Base-by-base conservation (phyloP, 768 basidiomycete genomes). In the Xerocomellus dryophilus region DNA sequence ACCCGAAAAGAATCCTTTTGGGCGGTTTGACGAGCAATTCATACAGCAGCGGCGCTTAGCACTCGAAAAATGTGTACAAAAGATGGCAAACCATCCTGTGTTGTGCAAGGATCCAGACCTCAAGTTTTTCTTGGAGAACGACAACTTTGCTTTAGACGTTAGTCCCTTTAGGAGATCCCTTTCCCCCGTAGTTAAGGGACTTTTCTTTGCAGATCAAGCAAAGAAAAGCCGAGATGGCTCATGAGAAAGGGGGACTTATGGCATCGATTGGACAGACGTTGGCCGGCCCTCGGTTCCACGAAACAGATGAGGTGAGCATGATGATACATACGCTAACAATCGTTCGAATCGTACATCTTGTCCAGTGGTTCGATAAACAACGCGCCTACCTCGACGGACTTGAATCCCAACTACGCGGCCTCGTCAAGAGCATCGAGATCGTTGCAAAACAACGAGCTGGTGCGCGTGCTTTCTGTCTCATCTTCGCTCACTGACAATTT, bases 1-100 rank as follows among this genome's bases (percentile, higher is more conserved):
- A 6, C 97, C 97, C 0, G 97, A 96, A 70, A 99, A 99, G 78
- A 92, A 88, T 56, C 76, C 92, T 0, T 91, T 97, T 61, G 93
- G 92, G 7, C 84, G 97, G 17, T 99, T 99, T 71, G 90, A 93
- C 61, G 86, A 93, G 46, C 82, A 87, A 27, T 98, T 99, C 62
- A 85, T 99, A 35, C 85, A 88, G 55, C 90, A 93, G 59, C 82
- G 97, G 2, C 79, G 96, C 21, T 66, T 81, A 20, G 93, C 85
- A 0, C 78, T 99, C 15, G 90, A 98, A 65, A 86, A 89, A 65
- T 97, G 93, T 65, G 83, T 98, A 43, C 85, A 88, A 66, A 98
- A 98, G 73, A 95, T 87, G 46, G 91, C 90, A 10, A 88, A 90
- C 60, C 97, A 99, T 66, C 93, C 95, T 0, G 84, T 95, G 5